A percentile compares a stretch with the other conserved stretches of the same genome.
Conservation (phyloP, 1,139 yeast species). For the Candida sanyaensis region DNA sequence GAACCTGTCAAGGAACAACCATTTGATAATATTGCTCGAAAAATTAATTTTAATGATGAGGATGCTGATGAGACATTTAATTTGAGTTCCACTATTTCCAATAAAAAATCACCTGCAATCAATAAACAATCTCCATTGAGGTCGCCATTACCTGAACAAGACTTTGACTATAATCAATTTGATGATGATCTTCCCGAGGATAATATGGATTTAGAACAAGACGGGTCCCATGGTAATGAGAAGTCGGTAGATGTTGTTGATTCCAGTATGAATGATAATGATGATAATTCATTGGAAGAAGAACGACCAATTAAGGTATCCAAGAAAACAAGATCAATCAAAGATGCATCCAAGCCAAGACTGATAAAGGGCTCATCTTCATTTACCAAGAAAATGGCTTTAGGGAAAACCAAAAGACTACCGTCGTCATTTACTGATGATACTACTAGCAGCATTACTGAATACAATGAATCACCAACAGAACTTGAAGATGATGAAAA, state of each 20-base stretch:
- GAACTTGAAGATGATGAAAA: constrained; percentile 1
- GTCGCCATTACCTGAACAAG: constrained; percentile 32
- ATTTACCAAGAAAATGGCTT: constrained; percentile 8
- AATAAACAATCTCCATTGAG: constrained; percentile 35
- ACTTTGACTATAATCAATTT: constrained; percentile 11
- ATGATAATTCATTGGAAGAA: neutral
- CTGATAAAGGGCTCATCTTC: neutral
- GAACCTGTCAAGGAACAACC: constrained; percentile 9
- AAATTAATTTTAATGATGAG: constrained; percentile 33
- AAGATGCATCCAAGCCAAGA: neutral
- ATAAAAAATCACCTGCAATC: constrained; percentile 18
- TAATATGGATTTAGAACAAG: neutral
- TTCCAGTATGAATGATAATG: neutral
- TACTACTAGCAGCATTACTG: constrained; percentile 1
- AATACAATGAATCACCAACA: neutral
- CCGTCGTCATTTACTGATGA: constrained; percentile 3
- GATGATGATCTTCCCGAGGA: constrained; percentile 12
- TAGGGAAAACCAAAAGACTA: constrained; percentile 5
- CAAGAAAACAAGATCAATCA: neutral
- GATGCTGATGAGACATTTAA: constrained; percentile 39
- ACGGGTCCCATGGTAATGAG: neutral
- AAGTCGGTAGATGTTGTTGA: neutral
- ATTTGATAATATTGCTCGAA: constrained; percentile 29
- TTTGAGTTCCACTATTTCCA: constrained; percentile 24
- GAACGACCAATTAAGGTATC: neutral